Base-by-base conservation (phyloP, 73 alveolate species). In the Paramecium tetraurelia region DNA sequence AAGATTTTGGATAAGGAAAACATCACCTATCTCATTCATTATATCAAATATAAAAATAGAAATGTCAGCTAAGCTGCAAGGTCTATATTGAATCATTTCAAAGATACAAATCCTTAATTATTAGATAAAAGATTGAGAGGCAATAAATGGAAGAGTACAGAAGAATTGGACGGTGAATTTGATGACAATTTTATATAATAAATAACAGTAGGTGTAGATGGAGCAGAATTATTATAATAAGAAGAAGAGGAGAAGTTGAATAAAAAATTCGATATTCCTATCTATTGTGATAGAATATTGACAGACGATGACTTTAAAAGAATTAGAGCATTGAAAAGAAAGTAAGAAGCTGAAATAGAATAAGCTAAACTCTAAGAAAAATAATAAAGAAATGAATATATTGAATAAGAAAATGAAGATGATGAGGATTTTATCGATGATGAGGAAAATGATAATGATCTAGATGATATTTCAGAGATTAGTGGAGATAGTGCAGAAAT, bases 81-180 rank as follows among this genome's bases (percentile, higher is more conserved):
- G 86, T 92, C 99, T 11, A 95, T 97, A 11, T 87, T 97, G 46
- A 98, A 98, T 92, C 59, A 83, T 53, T 96, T 59, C 92, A 69
- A 96, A 85, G 95, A 96, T 70, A 86, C 93, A 11, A 88, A 94
- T 76, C 98, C 98, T 12, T 92, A 95, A 48, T 71, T 96, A 58
- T 92, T 98, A 83, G 97, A 97, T 92, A 96, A 97, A 95, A 98
- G 96, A 71, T 87, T 71, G 44, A 43, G 96, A 68, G 99, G 97
- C 1, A 96, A 70, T 20, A 40, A 69, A 33, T 69, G 93, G 86
- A 27, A 88, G 70, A 80, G 84, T 16, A 40, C 72, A 38, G 84
- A 24, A 29, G 86, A 88, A 21, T 69, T 88, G 38, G 86, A 88
- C 24, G 93, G 80, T 36, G 93, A 86, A 31, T 59, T 57, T 48